Conservation (phyloP, 257 asterid species). For the Eustoma russellianum region DNA sequence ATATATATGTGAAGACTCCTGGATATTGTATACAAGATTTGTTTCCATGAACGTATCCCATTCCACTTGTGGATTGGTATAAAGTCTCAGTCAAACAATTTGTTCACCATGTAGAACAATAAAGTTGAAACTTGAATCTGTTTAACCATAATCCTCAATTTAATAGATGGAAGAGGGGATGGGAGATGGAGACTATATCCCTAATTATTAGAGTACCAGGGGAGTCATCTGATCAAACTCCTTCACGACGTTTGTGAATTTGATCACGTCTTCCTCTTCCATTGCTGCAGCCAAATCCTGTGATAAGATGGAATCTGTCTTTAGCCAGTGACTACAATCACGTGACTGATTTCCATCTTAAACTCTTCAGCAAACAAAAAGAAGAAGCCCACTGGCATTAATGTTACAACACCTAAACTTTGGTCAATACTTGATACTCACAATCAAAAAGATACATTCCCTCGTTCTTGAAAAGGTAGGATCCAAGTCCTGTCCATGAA, state of each 20-base stretch:
- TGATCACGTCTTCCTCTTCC: constrained; percentile 33
- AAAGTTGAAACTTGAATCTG: too few species aligned
- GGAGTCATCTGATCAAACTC: constrained; percentile 32
- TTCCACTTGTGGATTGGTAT: too few species aligned
- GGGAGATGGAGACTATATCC: not conserved
- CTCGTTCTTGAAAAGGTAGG: constrained; percentile 38
- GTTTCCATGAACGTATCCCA: too few species aligned
- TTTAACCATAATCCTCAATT: too few species aligned
- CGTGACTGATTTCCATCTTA: not conserved
- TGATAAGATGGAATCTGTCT: not conserved
- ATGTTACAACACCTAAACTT: not conserved
- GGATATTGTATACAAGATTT: too few species aligned
- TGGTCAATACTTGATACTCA: constrained; percentile 8
- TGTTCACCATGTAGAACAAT: too few species aligned
- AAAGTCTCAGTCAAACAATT: too few species aligned
- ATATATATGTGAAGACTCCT: too few species aligned
- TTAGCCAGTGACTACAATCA: too few species aligned
- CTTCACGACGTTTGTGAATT: constrained; percentile 28
- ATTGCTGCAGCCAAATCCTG: constrained; percentile 40
- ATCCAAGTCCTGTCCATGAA: constrained; percentile 30
- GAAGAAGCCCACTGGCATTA: not conserved
- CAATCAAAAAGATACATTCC: constrained; percentile 29
- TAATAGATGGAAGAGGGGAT: too few species aligned
- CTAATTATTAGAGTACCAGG: constrained; percentile 15
- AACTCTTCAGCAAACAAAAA: not conserved